phyloP scores from a whole-genome alignment of 75 land plant species.

The Cryptomeria japonica region DNA sequence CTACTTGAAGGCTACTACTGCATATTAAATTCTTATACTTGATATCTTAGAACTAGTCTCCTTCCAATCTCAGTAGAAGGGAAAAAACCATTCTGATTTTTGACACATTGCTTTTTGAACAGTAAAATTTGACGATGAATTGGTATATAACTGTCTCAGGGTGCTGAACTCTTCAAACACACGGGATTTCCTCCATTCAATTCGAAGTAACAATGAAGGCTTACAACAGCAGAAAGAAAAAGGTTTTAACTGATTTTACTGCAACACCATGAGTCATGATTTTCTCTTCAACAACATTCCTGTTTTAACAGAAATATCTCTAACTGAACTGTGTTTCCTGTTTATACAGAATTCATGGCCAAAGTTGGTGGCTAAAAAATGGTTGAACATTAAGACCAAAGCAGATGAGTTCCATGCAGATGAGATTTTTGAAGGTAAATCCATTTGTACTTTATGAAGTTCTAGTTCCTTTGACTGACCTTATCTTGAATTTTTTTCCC shows the following conservation, averaged over 20 bases:
- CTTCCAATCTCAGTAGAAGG: background rate
- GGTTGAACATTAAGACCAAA: slow-evolving; percentile 46
- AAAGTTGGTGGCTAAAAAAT: slow-evolving; percentile 43
- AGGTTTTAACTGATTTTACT: background rate
- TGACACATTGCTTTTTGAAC: background rate
- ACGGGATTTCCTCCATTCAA: background rate
- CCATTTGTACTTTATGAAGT: background rate
- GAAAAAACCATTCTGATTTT: background rate
- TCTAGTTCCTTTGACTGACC: background rate
- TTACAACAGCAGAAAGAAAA: background rate
- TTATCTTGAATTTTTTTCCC: background rate
- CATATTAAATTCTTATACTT: background rate
- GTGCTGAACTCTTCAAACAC: background rate
- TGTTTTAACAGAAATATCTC: background rate
- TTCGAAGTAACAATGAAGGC: background rate
- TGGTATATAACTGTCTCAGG: background rate
- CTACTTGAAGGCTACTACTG: background rate
- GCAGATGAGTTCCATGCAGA: slow-evolving; percentile 38
- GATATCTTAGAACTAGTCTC: background rate
- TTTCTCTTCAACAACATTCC: background rate
- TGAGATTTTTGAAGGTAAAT: slow-evolving; percentile 6
- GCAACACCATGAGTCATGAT: background rate
- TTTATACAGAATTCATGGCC: slow-evolving; percentile 40
- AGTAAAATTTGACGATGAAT: background rate
- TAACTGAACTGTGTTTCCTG: background rate